Evolutionary conservation across 2,329 filamentous ascomycete species (phyloP).

Genomic region (Keithomyces neogunnii): DNA sequence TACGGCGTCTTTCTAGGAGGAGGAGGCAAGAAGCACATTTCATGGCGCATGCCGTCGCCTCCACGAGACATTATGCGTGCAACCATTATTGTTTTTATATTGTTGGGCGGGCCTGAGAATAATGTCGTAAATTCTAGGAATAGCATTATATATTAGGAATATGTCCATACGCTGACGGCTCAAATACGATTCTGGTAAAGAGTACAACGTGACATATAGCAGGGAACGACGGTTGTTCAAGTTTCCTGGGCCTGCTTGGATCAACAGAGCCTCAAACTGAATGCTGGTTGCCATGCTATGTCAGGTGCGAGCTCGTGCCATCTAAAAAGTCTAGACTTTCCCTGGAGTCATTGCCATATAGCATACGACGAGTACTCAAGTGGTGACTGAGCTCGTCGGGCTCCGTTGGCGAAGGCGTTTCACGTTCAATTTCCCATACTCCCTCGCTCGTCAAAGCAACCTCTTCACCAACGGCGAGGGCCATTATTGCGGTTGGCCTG

Average conservation of each 20-base stretch:
- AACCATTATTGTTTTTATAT: background rate
- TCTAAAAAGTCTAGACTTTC: background rate
- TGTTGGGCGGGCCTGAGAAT: no score
- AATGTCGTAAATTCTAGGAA: background rate
- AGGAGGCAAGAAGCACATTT: background rate
- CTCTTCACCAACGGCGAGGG: slow-evolving; percentile 33
- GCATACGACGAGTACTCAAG: slow-evolving; percentile 4
- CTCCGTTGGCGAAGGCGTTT: background rate
- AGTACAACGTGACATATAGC: no score
- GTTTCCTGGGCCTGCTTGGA: no score
- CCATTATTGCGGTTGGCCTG: slow-evolving; percentile 30
- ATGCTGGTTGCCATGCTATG: background rate
- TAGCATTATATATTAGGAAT: background rate
- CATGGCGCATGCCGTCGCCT: background rate
- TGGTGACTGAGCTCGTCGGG: background rate
- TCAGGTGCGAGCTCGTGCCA: background rate
- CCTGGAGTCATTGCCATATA: background rate
- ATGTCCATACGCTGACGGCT: background rate
- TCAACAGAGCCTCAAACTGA: no score
- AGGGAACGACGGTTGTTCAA: no score
- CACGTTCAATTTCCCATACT: slow-evolving; percentile 16
- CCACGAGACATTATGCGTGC: background rate
- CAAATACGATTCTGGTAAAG: no score
- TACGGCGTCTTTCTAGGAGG: background rate
- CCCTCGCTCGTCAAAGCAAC: slow-evolving; percentile 33